Base-by-base conservation (phyloP, 352 stramenopile species). In the Phytophthora brassicae region DNA sequence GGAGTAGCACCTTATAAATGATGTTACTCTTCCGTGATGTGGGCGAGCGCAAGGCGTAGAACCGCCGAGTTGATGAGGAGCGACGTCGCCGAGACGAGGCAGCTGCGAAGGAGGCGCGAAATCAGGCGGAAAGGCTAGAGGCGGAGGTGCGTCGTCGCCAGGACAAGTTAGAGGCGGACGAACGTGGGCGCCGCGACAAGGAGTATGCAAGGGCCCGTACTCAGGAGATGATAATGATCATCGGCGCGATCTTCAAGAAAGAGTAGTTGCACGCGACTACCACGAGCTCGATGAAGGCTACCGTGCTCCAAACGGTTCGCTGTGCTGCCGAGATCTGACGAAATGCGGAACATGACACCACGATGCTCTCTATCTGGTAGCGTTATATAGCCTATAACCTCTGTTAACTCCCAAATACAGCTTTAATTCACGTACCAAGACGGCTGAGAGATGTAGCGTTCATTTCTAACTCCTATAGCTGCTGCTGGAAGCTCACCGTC, bases 181-280 rank as follows among this genome's bases (percentile, higher is more conserved):
- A 62, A 17, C 23, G 26, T 13, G 43, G 33, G 20, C 29, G 54
- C n/a, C 54, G 54, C n/a, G 54, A 48, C 22, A 62, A 46, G 35
- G 44, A 43, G 7, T 35, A 62, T 17, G 20, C 44, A 3, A 44
- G 44, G 3, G 44, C 31, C 0, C 44, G 22, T 2, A 62, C 43
- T 1, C 54, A 62, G 13, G 54, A 55, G 17, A 6, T 48, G 43
- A 6, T 49, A 44, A 22, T 55, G 3, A 3, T 62, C 5, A 47
- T 55, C 13, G 44, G 35, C 13, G 29, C 33, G 12, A 7, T 54
- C 0, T 31, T 13, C 20, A 62, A 55, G 33, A 48, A 62, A 44
- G 22, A 19, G n/a, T 55, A 44, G 22, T 16, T 36, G 17, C 12
- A 13, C 22, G 12, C 6, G 12, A n/a, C 12, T 38, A 16, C 31